phyloP scores from a whole-genome alignment of 352 stramenopile genomes.

The Phytophthora macrochlamydospora region DNA sequence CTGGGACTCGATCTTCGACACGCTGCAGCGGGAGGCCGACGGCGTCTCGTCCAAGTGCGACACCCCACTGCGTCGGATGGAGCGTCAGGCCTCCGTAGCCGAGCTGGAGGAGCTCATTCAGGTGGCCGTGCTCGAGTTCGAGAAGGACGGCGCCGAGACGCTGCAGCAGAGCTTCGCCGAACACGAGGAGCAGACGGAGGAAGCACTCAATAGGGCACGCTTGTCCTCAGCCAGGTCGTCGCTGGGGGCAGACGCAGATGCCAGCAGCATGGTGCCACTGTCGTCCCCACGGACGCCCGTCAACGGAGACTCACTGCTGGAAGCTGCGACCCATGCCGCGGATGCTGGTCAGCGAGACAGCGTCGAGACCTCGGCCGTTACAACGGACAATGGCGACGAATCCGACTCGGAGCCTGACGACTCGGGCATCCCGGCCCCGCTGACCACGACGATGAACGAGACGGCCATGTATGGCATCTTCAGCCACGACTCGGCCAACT shows the following conservation, averaged over 20 bases:
- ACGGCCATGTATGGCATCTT: slow-evolving; percentile 68
- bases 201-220: slow-evolving; percentile 9
- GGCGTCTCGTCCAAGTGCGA: slow-evolving; percentile 44
- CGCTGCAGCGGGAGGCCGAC: slow-evolving; percentile 65
- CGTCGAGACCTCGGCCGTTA: slow-evolving; percentile 25
- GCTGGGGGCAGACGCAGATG: slow-evolving; percentile 20
- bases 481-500: slow-evolving; percentile 78
- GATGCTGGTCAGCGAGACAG: slow-evolving; percentile 14
- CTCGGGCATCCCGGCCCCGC: slow-evolving; percentile 35
- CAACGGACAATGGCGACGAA: slow-evolving; percentile 29
- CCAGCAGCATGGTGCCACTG: slow-evolving; percentile 13
- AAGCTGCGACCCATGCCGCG: slow-evolving; percentile 5
- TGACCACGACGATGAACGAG: slow-evolving; percentile 48
- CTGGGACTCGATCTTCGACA: slow-evolving; percentile 75
- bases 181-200: slow-evolving; percentile 32
- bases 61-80: slow-evolving; percentile 40
- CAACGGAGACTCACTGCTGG: slow-evolving; percentile 12
- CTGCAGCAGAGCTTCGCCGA: slow-evolving; percentile 72
- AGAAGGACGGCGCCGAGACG: slow-evolving; percentile 69
- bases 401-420: slow-evolving; percentile 46
- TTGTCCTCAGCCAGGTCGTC: slow-evolving; percentile 45
- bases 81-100: slow-evolving; percentile 53
- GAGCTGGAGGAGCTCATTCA: slow-evolving; percentile 82
- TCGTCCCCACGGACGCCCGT: slow-evolving; percentile 27
- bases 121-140: slow-evolving; percentile 76